phyloP scores from a whole-genome alignment of 306 rosid genomes.

The Quercus ilex region DNA sequence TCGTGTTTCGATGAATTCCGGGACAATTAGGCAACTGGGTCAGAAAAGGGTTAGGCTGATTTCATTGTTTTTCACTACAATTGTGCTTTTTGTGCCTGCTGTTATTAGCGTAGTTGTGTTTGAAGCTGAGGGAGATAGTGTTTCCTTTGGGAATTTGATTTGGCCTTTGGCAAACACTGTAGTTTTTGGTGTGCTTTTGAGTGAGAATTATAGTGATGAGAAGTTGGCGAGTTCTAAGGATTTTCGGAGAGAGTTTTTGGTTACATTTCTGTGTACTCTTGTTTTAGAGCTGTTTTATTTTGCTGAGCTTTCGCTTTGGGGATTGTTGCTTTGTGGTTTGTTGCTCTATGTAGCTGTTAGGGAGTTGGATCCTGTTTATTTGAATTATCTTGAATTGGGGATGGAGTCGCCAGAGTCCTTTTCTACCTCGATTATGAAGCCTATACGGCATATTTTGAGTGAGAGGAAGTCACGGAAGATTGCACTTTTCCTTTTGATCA shows the following conservation, averaged over 20 bases:
- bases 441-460: constrained; percentile 68
- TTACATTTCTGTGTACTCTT: constrained; percentile 67
- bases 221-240: constrained; percentile 49
- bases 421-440: constrained; percentile 57
- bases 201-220: constrained; percentile 54
- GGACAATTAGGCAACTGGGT: constrained; percentile 58
- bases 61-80: constrained; percentile 66
- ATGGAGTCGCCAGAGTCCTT: constrained; percentile 47
- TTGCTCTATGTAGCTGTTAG: constrained; percentile 71
- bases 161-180: constrained; percentile 89
- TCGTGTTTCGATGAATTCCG: constrained; percentile 52
- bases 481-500: constrained; percentile 84
- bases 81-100: constrained; percentile 79
- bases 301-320: constrained; percentile 88
- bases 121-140: constrained; percentile 41
- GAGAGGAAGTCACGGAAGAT: constrained; percentile 92
- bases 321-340: constrained; percentile 71
- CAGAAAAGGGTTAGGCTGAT: constrained; percentile 55
- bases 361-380: constrained; percentile 61
- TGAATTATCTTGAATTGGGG: constrained; percentile 39
- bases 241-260: constrained; percentile 59
- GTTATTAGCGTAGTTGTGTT: constrained; percentile 47
- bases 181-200: constrained; percentile 78
- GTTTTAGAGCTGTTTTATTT: constrained; percentile 73
- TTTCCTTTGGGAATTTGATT: constrained; percentile 44